Conservation (phyloP, 306 rosid genomes). For the Vigna reflexopilosa region DNA sequence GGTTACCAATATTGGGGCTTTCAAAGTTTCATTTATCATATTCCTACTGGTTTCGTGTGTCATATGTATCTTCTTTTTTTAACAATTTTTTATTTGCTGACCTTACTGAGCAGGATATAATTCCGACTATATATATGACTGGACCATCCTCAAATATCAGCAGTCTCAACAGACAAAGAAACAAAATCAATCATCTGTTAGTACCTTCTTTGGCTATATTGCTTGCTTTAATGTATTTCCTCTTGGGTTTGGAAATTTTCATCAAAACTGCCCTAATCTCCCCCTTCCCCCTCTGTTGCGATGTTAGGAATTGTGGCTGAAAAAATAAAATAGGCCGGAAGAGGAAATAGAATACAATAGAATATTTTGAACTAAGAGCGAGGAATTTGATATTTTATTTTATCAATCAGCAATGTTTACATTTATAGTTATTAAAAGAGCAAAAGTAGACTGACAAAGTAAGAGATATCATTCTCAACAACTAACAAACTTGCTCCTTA, state of each 20-base stretch:
- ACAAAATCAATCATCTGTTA: slow-evolving; percentile 55
- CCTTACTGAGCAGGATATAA: slow-evolving; percentile 65
- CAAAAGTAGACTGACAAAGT: too few species aligned
- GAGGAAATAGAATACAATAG: too few species aligned
- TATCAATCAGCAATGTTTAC: too few species aligned
- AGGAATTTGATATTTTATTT: too few species aligned
- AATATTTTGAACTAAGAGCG: too few species aligned
- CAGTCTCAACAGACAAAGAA: slow-evolving; percentile 54
- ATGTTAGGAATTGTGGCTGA: too few species aligned
- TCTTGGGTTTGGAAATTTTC: background rate
- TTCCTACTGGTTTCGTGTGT: slow-evolving; percentile 28
- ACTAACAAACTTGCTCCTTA: too few species aligned
- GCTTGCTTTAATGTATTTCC: background rate
- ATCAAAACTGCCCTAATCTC: background rate
- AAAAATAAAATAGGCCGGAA: too few species aligned
- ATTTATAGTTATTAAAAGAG: too few species aligned
- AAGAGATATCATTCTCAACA: too few species aligned
- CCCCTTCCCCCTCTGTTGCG: background rate
- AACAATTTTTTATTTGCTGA: slow-evolving; percentile 31
- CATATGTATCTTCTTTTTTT: slow-evolving; percentile 30
- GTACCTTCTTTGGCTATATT: slow-evolving; percentile 40
- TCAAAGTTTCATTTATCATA: slow-evolving; percentile 28
- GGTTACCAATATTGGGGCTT: slow-evolving; percentile 21
- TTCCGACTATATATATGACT: slow-evolving; percentile 70
- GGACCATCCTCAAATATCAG: slow-evolving; percentile 81